Evolutionary conservation across 805 yeast genomes (phyloP), one percentile per base, ranked within the genome.

Genomic region (Candida tallmaniae): DNA sequence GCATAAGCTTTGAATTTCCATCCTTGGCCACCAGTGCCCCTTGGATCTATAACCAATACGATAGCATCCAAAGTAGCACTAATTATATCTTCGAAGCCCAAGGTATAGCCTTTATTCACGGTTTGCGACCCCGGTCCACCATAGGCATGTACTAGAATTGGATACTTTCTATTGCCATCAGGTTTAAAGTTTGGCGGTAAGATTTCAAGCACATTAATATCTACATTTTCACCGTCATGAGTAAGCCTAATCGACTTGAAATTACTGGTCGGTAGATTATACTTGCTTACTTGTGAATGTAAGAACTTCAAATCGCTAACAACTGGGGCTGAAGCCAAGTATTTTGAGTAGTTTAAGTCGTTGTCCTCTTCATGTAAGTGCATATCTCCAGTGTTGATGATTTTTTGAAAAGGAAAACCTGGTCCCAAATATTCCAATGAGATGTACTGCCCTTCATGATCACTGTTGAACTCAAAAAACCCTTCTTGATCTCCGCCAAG

Each of bases 121-220:
- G 74, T 70, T 43, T 77, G 80, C 4, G 84, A 78, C 0, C 93
- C 94, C 1, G 95, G 95, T 0, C 93, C 94, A 3, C 88, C 93
- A 51, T 84, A 84, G 0, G 75, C 79, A 38, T 74, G 71, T 2
- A 83, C 86, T 27, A 84, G 54, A 9, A 84, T 41, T 0, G 93
- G 89, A 47, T 82, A 76, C 41, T 71, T 68, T 13, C 30, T 37
- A 26, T 54, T 56, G 12, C 32, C 23, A 1, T 44, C 44, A 2
- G 69, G 57, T 41, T 77, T 60, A 45, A 80, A 74, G 29, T 65
- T 61, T 0, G 70, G 68, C 0, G 95, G 95, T 27, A 70, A 62
- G 6, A 78, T 74, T 48, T 83, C 89, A 26, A 79, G 56, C 35
- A 77, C 67, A 48, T 79, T 74, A 5, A 79, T 50, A 6, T 45